Evolutionary conservation across 805 yeast species (phyloP), one percentile per base, ranked within the genome.

Genomic region (Myxozyma mucilagina): DNA sequence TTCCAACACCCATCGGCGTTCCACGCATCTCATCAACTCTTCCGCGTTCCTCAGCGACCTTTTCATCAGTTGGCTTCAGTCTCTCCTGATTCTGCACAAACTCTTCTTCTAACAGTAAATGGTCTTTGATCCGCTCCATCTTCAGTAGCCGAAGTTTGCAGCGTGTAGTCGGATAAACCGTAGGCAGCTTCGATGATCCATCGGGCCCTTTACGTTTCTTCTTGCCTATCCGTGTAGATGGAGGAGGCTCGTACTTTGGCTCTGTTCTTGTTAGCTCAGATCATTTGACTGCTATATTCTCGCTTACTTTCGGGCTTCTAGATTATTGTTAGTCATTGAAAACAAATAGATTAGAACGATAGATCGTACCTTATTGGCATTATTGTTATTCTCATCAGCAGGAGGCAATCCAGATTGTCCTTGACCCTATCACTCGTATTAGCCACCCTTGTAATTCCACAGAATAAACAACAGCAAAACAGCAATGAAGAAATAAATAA

Each of bases 171-270:
- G 99, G 99, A 71, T 86, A 83, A 42, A 94, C 96, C 51, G 82
- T 81, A 4, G 99, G 99, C 65, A 94, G 82, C 72, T 87, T 90
- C 47, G 86, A 90, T 31, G 96, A 88, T 57, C 90, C 89, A 56
- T 94, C 96, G 7, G 97, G 97, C 53, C 84, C 83, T 80, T 87
- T 90, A 79, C 89, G 89, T 73, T 75, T 78, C 82, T 90, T 92
- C 75, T 90, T 88, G 59, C 97, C 97, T 71, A 90, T 88, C 67
- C 92, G 86, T 6, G 97, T 87, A 76, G 93, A 96, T 63, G 93
- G 97, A 14, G 99, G 99, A 39, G 99, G 98, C 76, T 94, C 99
- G 76, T 93, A 94, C 80, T 92, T 93, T 71, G 97, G 98, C 77
- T 93, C 92, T 70, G 89, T 89, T 67, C 52, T 49, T 24, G 31